phyloP scores from a whole-genome alignment of 306 rosid genomes.

The Acacia acuminata region DNA sequence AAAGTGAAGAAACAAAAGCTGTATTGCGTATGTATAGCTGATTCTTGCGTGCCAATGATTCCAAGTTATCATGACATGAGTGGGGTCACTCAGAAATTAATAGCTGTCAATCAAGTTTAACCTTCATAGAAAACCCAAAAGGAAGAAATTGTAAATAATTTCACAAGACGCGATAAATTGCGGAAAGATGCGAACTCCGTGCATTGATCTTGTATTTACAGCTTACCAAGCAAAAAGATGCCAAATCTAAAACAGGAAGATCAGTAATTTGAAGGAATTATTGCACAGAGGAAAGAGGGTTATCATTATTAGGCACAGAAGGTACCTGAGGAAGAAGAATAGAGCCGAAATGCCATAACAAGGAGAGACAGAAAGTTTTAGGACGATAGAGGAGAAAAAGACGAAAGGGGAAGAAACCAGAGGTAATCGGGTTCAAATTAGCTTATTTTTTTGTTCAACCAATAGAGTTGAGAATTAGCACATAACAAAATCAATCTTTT shows the following conservation, averaged over 20 bases:
- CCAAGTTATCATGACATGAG: slow-evolving; percentile 48
- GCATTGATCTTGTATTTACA: slow-evolving; percentile 44
- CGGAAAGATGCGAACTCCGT: slow-evolving; percentile 9
- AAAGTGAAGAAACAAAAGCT: slow-evolving; percentile 41
- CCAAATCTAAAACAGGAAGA: slow-evolving; percentile 15
- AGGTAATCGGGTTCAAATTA: slow-evolving; percentile 38
- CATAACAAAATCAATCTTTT: background rate
- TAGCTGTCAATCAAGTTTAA: slow-evolving; percentile 38
- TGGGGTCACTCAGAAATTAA: slow-evolving; percentile 47
- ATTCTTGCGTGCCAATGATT: slow-evolving; percentile 54
- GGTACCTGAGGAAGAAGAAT: slow-evolving; percentile 44
- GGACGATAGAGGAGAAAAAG: slow-evolving; percentile 38
- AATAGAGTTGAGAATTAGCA: background rate
- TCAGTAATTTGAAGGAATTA: slow-evolving; percentile 4
- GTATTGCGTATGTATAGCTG: slow-evolving; percentile 43
- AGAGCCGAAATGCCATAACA: slow-evolving; percentile 40
- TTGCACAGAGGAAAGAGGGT: slow-evolving; percentile 13
- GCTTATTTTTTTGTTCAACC: slow-evolving; percentile 34
- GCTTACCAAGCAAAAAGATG: background rate
- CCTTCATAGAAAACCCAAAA: slow-evolving; percentile 56
- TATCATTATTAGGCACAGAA: slow-evolving; percentile 33
- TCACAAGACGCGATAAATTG: slow-evolving; percentile 12
- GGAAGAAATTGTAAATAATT: slow-evolving; percentile 29
- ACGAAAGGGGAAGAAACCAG: slow-evolving; percentile 39
- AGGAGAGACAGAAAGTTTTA: slow-evolving; percentile 23